These are phyloP conservation scores for Penicillium occitanis DNA, from an alignment of 2,329 filamentous ascomycete species.

Conservation along the genomic window DNA sequence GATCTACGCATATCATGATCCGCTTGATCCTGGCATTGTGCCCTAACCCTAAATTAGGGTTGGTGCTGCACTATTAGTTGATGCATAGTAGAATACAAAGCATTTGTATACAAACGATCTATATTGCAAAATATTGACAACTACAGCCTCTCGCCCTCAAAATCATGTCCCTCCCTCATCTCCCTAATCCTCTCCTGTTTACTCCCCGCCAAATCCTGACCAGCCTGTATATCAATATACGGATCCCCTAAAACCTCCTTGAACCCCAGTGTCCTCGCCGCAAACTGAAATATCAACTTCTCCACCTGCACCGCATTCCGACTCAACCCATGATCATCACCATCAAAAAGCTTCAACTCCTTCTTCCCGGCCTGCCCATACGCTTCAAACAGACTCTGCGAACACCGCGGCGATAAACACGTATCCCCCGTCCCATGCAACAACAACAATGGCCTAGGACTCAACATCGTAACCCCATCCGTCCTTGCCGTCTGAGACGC, in stretches of 20 bases:
- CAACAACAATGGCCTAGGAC: constrained; percentile 39
- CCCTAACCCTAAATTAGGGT: not conserved
- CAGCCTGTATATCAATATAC: constrained; percentile 22
- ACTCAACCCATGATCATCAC: constrained; percentile 46
- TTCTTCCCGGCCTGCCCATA: constrained; percentile 38
- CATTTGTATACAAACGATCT: not conserved
- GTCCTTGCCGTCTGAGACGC: constrained; percentile 43
- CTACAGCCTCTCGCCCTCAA: constrained; percentile 37
- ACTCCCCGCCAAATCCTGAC: constrained; percentile 27
- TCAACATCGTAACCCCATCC: constrained; percentile 33
- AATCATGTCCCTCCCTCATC: constrained; percentile 38
- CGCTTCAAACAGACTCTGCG: constrained; percentile 36
- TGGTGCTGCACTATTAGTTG: not conserved
- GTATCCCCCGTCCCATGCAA: constrained; percentile 43
- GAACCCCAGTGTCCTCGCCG: constrained; percentile 36
- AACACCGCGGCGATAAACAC: constrained; percentile 37
- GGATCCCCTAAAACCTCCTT: constrained; percentile 23
- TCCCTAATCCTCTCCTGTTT: constrained; percentile 31
- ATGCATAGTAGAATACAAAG: not conserved
- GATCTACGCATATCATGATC: too few relatives aligned
- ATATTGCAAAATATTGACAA: not conserved
- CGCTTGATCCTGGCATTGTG: not conserved
- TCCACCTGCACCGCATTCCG: constrained; percentile 40
- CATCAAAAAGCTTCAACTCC: constrained; percentile 41
- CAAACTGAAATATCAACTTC: constrained; percentile 42